Percentiles rank a stretch among this genome's conserved stretches.
phyloP scores from a whole-genome alignment of 345 rosid species.

The Nasturtium officinale region DNA sequence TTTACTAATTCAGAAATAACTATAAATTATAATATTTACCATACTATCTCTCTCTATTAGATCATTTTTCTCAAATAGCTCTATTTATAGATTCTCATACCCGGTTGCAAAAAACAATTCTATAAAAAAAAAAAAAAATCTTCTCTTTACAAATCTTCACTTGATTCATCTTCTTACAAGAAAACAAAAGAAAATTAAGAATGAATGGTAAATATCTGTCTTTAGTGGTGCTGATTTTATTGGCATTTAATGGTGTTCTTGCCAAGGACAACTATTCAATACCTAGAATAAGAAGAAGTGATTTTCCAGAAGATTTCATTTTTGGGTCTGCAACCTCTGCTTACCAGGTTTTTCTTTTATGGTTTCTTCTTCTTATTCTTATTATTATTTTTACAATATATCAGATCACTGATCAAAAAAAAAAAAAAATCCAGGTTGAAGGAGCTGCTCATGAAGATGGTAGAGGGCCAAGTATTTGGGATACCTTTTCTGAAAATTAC shows the following conservation, averaged over 20 bases:
- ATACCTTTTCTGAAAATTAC: constrained; percentile 40
- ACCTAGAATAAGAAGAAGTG: constrained; percentile 29
- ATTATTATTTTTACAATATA: not conserved
- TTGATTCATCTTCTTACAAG: not conserved
- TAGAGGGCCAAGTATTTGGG: constrained; percentile 59
- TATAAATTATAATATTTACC: not conserved
- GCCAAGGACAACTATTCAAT: constrained; percentile 26
- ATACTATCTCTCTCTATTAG: not conserved
- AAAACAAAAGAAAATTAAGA: constrained; percentile 5
- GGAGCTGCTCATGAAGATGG: constrained; percentile 56
- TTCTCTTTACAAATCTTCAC: constrained; percentile 21
- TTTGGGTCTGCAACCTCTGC: constrained; percentile 51
- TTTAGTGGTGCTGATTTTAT: constrained; percentile 24
- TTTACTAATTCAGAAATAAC: not conserved
- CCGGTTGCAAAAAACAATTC: not conserved
- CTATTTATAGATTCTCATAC: constrained; percentile 7
- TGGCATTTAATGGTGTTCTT: constrained; percentile 27
- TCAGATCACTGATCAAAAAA: not conserved
- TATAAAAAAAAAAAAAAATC: no score
- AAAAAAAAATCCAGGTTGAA: constrained; percentile 38
- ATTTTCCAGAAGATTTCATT: constrained; percentile 46
- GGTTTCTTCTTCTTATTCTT: not conserved
- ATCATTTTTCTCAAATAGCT: not conserved
- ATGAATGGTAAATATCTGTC: constrained; percentile 31
- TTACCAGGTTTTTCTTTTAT: constrained; percentile 39